A percentile compares a stretch with the other conserved stretches of the same genome.
Evolutionary conservation across 495 filamentous ascomycete species (phyloP).

Genomic region (Pseudoneurospora amorphoporcata): DNA sequence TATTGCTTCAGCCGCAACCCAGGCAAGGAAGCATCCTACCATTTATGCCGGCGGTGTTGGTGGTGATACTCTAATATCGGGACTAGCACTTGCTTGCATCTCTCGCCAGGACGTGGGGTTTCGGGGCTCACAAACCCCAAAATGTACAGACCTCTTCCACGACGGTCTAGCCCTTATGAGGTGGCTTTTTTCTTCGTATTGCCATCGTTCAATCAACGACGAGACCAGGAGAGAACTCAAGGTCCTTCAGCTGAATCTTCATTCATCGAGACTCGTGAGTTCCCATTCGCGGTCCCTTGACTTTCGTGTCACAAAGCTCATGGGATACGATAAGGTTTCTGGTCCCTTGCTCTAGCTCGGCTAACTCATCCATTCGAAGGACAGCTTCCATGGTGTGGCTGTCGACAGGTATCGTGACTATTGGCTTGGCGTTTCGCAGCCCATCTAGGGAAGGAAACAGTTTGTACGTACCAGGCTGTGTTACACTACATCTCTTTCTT

Average conservation of each 20-base stretch:
- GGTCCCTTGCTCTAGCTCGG: neutral
- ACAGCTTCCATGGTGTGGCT: neutral
- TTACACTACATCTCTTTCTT: neutral
- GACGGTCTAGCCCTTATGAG: neutral
- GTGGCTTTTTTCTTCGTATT: neutral
- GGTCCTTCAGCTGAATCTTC: neutral
- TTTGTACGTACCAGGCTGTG: neutral
- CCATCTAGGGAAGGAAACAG: neutral
- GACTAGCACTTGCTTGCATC: neutral
- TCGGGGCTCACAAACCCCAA: neutral
- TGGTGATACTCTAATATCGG: neutral
- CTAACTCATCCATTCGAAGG: neutral
- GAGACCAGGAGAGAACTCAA: neutral
- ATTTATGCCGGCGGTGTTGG: neutral
- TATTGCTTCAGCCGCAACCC: neutral
- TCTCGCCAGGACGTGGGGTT: neutral
- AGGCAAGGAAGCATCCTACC: neutral
- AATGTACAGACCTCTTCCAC: neutral
- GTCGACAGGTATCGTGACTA: neutral
- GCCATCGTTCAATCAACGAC: neutral
- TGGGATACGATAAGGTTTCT: neutral
- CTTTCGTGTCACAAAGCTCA: neutral
- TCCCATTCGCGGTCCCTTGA: neutral
- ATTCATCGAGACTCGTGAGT: neutral
- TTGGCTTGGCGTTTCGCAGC: neutral